Evolutionary conservation across 176 grass and related monocot species (phyloP).

Genomic region (Carex littledalei): DNA sequence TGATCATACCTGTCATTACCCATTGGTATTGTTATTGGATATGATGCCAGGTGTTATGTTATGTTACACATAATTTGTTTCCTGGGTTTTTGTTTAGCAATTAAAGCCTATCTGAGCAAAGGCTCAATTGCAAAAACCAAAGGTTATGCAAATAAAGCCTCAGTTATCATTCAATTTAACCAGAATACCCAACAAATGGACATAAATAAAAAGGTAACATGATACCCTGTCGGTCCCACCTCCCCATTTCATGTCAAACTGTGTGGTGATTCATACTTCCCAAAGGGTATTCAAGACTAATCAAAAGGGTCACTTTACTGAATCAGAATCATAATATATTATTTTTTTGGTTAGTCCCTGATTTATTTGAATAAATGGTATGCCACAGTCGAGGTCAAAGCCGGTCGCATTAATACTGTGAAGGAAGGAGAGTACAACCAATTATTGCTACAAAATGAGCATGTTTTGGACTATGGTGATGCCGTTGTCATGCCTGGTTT

Average conservation of each 20-base stretch:
- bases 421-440: slow-evolving; percentile 45
- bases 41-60: neutral
- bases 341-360: neutral
- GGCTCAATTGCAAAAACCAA: neutral
- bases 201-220: neutral
- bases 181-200: neutral
- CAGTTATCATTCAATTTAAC: too few species aligned
- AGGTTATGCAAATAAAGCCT: neutral
- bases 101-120: neutral
- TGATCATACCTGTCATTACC: neutral
- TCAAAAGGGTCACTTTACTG: neutral
- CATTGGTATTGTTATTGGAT: neutral
- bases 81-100: too few species aligned
- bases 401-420: slow-evolving; percentile 53
- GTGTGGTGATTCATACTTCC: neutral
- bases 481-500: slow-evolving; percentile 92
- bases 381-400: slow-evolving; percentile 81
- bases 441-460: slow-evolving; percentile 18
- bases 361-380: neutral
- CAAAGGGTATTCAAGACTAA: neutral
- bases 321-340: neutral
- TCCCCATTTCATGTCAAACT: neutral
- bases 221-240: neutral
- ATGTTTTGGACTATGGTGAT: slow-evolving; percentile 68
- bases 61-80: neutral